Conservation (phyloP, 2,329 filamentous ascomycete genomes). For the Colletotrichum sp. region DNA sequence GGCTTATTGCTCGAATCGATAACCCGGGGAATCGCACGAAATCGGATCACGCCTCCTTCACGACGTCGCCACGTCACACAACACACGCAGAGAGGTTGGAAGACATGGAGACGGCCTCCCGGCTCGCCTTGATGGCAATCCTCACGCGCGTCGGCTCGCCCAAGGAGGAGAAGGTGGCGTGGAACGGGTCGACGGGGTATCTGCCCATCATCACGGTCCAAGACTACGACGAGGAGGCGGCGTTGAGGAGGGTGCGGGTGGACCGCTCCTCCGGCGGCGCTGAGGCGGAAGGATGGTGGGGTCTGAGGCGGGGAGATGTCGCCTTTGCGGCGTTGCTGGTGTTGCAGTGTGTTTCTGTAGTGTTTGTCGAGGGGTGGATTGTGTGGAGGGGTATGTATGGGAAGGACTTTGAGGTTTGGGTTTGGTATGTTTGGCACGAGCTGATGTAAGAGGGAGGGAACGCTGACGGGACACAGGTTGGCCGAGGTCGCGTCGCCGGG, state of each 20-base stretch:
- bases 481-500: conserved; percentile 4
- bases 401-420: conserved; percentile 26
- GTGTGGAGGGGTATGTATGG: conserved; percentile 29
- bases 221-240: conserved; percentile 2
- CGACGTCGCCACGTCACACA: neutral
- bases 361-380: conserved; percentile 29
- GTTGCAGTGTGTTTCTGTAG: conserved; percentile 28
- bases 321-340: conserved; percentile 31
- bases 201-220: neutral
- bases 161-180: neutral
- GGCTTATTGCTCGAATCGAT: neutral
- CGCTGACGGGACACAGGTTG: neutral
- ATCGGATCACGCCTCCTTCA: neutral
- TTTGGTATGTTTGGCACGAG: conserved; percentile 23
- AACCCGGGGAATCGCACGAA: neutral
- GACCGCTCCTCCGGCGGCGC: neutral
- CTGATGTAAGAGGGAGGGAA: accelerated
- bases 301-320: conserved; percentile 5
- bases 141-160: neutral
- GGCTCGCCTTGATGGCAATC: neutral
- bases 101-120: neutral
- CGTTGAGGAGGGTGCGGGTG: neutral
- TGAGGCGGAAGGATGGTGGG: neutral
- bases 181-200: neutral
- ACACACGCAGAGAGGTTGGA: neutral